A percentile compares a stretch with the other conserved stretches of the same genome.
Conservation (phyloP, 2,329 filamentous ascomycete species). For the Hypoxylon sp. region DNA sequence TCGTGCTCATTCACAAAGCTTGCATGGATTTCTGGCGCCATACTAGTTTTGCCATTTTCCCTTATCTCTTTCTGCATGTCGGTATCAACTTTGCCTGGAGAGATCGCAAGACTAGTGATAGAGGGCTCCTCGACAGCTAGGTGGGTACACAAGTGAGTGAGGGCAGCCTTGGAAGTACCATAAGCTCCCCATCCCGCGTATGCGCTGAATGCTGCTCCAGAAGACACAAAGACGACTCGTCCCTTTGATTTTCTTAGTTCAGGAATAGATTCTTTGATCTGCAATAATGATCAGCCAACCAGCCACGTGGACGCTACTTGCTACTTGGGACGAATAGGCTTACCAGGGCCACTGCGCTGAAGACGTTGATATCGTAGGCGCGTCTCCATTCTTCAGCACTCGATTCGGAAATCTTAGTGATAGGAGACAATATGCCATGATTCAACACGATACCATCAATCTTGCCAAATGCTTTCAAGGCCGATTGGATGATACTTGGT, state of each 20-base stretch:
- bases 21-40: conserved; percentile 72
- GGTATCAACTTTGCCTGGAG: conserved; percentile 88
- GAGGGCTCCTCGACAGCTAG: conserved; percentile 82
- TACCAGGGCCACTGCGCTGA: conserved; percentile 85
- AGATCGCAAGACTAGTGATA: conserved; percentile 79
- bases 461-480: conserved; percentile 76
- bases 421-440: conserved; percentile 85
- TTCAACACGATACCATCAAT: conserved; percentile 90
- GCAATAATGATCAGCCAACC: conserved; percentile 49
- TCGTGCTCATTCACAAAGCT: conserved; percentile 79
- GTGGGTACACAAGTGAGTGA: conserved; percentile 84
- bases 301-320: neutral
- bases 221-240: conserved; percentile 82
- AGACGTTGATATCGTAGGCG: conserved; percentile 87
- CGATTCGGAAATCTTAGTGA: conserved; percentile 77
- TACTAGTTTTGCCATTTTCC: conserved; percentile 66
- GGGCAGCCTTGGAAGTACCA: conserved; percentile 84
- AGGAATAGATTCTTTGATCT: conserved; percentile 80
- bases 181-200: conserved; percentile 86
- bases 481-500: conserved; percentile 73
- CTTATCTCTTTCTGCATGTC: conserved; percentile 90
- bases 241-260: conserved; percentile 78
- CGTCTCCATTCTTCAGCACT: conserved; percentile 81
- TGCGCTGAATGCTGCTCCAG: conserved; percentile 77
- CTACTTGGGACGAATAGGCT: neutral